Base-by-base conservation (phyloP, 805 yeast species). In the Zygosaccharomyces rouxii region DNA sequence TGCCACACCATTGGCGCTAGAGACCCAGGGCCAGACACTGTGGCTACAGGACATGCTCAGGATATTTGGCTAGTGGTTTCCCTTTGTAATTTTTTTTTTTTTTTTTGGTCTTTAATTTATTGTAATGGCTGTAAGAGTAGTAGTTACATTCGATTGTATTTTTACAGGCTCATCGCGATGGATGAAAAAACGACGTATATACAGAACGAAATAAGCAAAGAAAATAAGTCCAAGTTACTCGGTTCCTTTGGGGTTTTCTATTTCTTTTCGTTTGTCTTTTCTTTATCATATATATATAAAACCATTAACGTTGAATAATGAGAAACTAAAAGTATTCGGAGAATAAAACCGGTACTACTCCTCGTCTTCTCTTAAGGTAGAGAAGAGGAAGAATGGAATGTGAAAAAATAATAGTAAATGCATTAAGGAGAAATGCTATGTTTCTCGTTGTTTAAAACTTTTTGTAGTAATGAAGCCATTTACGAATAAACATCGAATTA, bases 1-100 rank as follows among this genome's bases (percentile, higher is more conserved):
- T 64, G 78, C 40, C 49, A 72, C 77, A 64, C 81, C 58, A 68
- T 78, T 51, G 53, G 63, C 40, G 4, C 66, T 55, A 1, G 74
- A 69, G 14, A 71, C 49, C n/a, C 55, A 33, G 4, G 66, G 60
- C 58, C 67, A 59, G 11, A 54, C 43, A 5, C 58, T 50, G 23
- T 44, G 33, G 39, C 39, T 44, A 45, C 52, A 50, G 35, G 47
- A 40, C 49, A 28, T 57, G 42, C 26, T 22, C 35, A 11, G 13
- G 28, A 25, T 25, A 25, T 25, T 25, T 25, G 28, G n/a, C n/a
- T n/a, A n/a, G n/a, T n/a, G n/a, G n/a, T n/a, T n/a, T n/a, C n/a
- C n/a, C 28, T 25, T 25, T 10, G 28, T 25, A 11, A 10, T 25
- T 25, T 25, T 25, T 25, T 10, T 10, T 13, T 3, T n/a, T 28